Conservation (phyloP, 768 basidiomycete genomes). For the Hydnum rufescens region DNA sequence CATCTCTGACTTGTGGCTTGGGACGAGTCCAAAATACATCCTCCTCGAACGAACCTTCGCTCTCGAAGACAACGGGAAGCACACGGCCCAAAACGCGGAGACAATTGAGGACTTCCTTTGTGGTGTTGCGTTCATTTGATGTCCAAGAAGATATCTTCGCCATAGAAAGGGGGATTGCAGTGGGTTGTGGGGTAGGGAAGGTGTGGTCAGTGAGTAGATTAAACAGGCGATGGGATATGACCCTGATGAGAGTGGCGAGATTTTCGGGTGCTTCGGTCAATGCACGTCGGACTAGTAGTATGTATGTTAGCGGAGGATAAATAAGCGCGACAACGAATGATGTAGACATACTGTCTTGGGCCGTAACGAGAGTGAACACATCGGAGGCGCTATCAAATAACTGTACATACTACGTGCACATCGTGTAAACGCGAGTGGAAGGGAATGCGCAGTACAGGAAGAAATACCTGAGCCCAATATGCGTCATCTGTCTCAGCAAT, state of each 20-base stretch:
- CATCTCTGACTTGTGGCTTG: conserved; percentile 16
- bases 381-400: conserved; percentile 83
- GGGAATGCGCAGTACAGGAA: not conserved
- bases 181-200: conserved; percentile 40
- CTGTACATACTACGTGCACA: conserved; percentile 39
- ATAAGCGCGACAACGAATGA: conserved; percentile 1
- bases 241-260: conserved; percentile 58
- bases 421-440: not conserved
- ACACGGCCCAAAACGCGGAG: conserved; percentile 77
- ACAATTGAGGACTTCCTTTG: conserved; percentile 80
- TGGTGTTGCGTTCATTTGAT: conserved; percentile 36
- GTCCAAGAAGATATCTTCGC: not conserved
- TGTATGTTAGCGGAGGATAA: conserved; percentile 3
- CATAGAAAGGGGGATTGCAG: conserved; percentile 10
- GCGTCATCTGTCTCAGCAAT: conserved; percentile 45
- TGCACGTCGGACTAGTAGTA: conserved; percentile 50
- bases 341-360: conserved; percentile 51
- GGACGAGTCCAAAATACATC: conserved; percentile 63
- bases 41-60: conserved; percentile 55
- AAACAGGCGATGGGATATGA: conserved; percentile 47
- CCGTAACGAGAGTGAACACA: conserved; percentile 73
- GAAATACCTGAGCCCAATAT: conserved; percentile 79
- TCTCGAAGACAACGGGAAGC: conserved; percentile 72
- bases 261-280: conserved; percentile 72
- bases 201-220: conserved; percentile 62